Conservation (phyloP, 495 filamentous ascomycete species). For the Poronia punctata region DNA sequence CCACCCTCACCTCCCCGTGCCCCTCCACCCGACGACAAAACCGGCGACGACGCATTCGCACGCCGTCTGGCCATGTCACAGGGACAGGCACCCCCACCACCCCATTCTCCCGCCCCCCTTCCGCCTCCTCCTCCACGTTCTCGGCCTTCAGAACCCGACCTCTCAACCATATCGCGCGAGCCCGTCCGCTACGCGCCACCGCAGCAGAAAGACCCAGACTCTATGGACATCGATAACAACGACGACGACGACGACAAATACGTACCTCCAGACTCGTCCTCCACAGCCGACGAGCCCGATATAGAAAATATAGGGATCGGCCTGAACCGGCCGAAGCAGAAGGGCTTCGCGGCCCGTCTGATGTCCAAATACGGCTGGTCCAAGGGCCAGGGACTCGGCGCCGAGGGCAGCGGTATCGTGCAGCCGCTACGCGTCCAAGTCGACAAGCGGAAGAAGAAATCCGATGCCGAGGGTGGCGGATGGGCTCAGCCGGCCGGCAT, state of each 20-base stretch:
- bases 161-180: slow-evolving; percentile 67
- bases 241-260: slow-evolving; percentile 36
- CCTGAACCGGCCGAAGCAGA: slow-evolving; percentile 68
- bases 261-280: slow-evolving; percentile 23
- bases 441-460: slow-evolving; percentile 71
- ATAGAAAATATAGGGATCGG: slow-evolving; percentile 28
- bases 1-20: slow-evolving; percentile 41
- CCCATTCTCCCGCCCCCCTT: slow-evolving; percentile 26
- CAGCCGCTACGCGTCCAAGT: slow-evolving; percentile 75
- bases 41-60: slow-evolving; percentile 66
- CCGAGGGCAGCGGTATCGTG: slow-evolving; percentile 69
- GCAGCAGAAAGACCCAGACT: slow-evolving; percentile 30
- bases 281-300: slow-evolving; percentile 10
- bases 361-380: slow-evolving; percentile 92
- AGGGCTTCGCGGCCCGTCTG: slow-evolving; percentile 76
- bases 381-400: slow-evolving; percentile 79
- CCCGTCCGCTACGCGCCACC: slow-evolving; percentile 77
- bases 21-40: slow-evolving; percentile 47
- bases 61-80: slow-evolving; percentile 52
- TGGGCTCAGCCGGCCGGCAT: slow-evolving; percentile 60
- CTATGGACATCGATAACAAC: slow-evolving; percentile 46
- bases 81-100: slow-evolving; percentile 33
- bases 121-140: slow-evolving; percentile 47
- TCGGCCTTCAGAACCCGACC: slow-evolving; percentile 31
- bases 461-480: slow-evolving; percentile 73